Evolutionary conservation across 176 grass and related monocot species (phyloP).

Genomic region (Phyllostachys edulis): DNA sequence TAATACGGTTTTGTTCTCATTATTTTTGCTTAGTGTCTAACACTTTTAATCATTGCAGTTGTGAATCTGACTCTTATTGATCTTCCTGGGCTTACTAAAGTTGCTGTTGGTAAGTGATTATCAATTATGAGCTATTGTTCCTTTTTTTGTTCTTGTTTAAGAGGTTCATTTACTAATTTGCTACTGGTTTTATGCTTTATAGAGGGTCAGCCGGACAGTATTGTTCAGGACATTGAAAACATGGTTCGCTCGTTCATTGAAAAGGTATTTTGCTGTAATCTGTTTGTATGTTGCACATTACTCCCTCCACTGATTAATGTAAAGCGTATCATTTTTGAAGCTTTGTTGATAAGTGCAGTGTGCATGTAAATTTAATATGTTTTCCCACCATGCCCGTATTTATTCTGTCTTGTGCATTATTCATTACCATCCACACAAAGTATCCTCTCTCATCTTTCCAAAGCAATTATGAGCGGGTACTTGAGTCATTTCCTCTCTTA

Average conservation of each 20-base stretch:
- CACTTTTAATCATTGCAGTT: conserved; percentile 59
- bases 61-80: conserved; percentile 98
- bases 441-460: no score
- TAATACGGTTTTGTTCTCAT: neutral
- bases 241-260: conserved; percentile 95
- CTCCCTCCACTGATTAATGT: no score
- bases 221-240: conserved; percentile 89
- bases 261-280: conserved; percentile 61
- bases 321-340: no score
- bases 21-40: conserved; percentile 35
- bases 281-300: neutral
- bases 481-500: no score
- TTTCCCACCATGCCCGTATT: no score
- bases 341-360: no score
- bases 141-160: conserved; percentile 31
- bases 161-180: conserved; percentile 8
- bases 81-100: conserved; percentile 99
- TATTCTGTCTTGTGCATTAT: no score
- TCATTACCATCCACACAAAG: no score
- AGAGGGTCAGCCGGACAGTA: conserved; percentile 87
- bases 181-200: conserved; percentile 17
- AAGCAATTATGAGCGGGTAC: no score
- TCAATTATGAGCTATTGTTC: neutral
- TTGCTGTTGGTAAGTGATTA: conserved; percentile 80
- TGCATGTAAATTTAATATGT: no score